A percentile compares a stretch with the other conserved stretches of the same genome.
Conservation (phyloP, 2,329 filamentous ascomycete species). For the Aspergillus hortae region DNA sequence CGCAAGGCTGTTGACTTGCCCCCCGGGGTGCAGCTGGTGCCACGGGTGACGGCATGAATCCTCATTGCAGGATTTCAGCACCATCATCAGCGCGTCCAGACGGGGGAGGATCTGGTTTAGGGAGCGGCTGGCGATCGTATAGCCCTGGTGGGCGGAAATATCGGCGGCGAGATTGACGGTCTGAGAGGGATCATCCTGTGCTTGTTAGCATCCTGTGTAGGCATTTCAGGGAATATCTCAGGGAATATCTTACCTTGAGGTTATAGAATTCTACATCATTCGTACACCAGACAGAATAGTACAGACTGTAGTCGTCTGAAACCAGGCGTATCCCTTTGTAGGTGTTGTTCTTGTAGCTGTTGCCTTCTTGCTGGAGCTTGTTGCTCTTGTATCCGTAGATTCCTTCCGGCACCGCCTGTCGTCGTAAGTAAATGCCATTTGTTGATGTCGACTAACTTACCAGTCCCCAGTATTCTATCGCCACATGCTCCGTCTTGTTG, state of each 20-base stretch:
- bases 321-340: slow-evolving; percentile 61
- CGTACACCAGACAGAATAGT: slow-evolving; percentile 67
- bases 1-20: slow-evolving; percentile 48
- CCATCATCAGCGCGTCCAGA: slow-evolving; percentile 57
- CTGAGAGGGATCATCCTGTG: slow-evolving; percentile 52
- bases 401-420: slow-evolving; percentile 24
- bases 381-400: slow-evolving; percentile 25
- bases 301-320: slow-evolving; percentile 54
- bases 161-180: slow-evolving; percentile 42
- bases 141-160: slow-evolving; percentile 12
- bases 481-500: slow-evolving; percentile 51
- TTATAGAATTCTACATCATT: slow-evolving; percentile 67
- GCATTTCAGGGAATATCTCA: not conserved
- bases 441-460: slow-evolving; percentile 11
- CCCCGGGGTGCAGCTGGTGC: slow-evolving; percentile 54
- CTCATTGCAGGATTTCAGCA: slow-evolving; percentile 59
- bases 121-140: slow-evolving; percentile 14
- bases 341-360: slow-evolving; percentile 47
- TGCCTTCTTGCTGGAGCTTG: slow-evolving; percentile 12
- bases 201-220: not conserved
- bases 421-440: not conserved
- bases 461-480: slow-evolving; percentile 56
- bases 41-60: slow-evolving; percentile 55
- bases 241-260: slow-evolving; percentile 46
- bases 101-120: slow-evolving; percentile 44